phyloP scores from a whole-genome alignment of 1,284 basidiomycete genomes.

The Rhodotorula sp. region DNA sequence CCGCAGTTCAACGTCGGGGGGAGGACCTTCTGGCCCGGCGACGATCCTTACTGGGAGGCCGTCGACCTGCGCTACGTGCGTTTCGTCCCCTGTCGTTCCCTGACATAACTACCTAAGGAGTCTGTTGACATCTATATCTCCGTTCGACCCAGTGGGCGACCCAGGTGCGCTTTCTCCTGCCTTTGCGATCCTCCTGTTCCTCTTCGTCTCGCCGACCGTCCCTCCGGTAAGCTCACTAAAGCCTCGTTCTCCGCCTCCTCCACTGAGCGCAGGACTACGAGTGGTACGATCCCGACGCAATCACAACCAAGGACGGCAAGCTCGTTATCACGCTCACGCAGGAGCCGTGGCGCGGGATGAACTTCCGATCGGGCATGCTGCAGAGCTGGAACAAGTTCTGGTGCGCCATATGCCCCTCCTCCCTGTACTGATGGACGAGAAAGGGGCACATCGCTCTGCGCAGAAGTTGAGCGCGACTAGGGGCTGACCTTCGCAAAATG shows the following conservation, averaged over 20 bases:
- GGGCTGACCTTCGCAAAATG: background rate
- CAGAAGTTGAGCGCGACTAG: too few species aligned
- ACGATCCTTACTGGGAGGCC: slow-evolving; percentile 69
- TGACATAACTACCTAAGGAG: background rate
- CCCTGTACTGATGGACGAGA: too few species aligned
- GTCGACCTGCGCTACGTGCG: slow-evolving; percentile 67
- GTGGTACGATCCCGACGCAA: slow-evolving; percentile 61
- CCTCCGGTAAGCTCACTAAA: too few species aligned
- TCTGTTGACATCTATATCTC: too few species aligned
- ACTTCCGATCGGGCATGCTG: slow-evolving; percentile 64
- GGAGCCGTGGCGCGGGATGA: slow-evolving; percentile 66
- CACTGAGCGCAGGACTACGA: slow-evolving; percentile 21
- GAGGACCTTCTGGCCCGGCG: slow-evolving; percentile 58
- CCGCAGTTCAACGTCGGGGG: slow-evolving; percentile 69
- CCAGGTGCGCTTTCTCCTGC: background rate
- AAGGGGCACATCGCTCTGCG: too few species aligned
- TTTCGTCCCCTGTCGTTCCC: background rate
- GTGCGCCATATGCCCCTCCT: background rate
- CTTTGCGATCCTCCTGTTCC: too few species aligned
- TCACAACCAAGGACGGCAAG: slow-evolving; percentile 74
- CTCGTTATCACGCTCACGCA: slow-evolving; percentile 68
- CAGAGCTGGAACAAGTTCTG: slow-evolving; percentile 72
- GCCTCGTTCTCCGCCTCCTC: background rate
- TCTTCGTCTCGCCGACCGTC: too few species aligned
- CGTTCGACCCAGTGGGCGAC: slow-evolving; percentile 61